Evolutionary conservation across 345 rosid genomes (phyloP).

Genomic region (Melaleuca alternifolia): DNA sequence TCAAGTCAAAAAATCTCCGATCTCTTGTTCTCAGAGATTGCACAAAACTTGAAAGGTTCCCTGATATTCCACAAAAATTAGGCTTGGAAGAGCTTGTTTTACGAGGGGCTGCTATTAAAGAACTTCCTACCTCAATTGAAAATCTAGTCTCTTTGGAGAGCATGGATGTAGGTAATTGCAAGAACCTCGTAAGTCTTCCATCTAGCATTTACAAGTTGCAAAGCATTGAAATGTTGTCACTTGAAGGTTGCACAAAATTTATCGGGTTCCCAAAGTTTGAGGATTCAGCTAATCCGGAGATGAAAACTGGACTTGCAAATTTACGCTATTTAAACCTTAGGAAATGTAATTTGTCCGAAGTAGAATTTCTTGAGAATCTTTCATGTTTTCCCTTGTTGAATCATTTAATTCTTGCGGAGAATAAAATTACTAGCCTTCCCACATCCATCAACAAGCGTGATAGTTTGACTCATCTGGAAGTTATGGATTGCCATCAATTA

Average conservation of each 20-base stretch:
- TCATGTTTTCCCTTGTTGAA: not conserved
- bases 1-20: not conserved
- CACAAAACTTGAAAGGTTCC: not conserved
- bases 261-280: not conserved
- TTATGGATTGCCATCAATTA: not conserved
- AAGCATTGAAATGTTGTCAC: not conserved
- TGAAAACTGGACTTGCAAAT: not conserved
- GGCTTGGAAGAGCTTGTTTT: fast-evolving
- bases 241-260: not conserved
- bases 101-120: not conserved
- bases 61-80: not conserved
- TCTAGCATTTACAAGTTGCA: not conserved
- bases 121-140: not conserved
- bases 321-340: not conserved
- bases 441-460: not conserved
- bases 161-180: fast-evolving
- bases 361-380: not conserved
- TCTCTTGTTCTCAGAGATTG: fast-evolving
- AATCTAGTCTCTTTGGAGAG: fast-evolving
- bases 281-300: fast-evolving
- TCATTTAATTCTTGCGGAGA: not conserved
- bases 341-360: not conserved
- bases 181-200: not conserved
- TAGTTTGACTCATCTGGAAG: not conserved
- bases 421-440: not conserved